Percentiles rank a stretch among this genome's conserved stretches.
phyloP scores from a whole-genome alignment of 805 yeast genomes.

The Cyberlindnera maritima region DNA sequence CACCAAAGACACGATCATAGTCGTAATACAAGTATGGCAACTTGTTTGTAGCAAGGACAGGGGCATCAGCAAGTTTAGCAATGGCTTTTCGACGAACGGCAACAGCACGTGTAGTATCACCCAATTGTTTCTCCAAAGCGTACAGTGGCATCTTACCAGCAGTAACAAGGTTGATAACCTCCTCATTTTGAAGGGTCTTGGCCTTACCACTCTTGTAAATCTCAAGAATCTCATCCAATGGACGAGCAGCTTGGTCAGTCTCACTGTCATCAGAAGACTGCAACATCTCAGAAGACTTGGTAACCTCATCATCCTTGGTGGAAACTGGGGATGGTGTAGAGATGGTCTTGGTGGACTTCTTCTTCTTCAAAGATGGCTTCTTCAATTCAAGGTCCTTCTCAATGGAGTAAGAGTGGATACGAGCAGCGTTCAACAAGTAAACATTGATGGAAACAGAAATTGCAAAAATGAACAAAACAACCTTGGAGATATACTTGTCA shows the following conservation, averaged over 20 bases:
- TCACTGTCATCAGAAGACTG: conserved; percentile 36
- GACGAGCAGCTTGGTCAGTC: conserved; percentile 38
- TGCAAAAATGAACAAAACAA: conserved; percentile 67
- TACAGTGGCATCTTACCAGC: conserved; percentile 84
- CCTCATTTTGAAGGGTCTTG: conserved; percentile 63
- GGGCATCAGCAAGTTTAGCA: conserved; percentile 77
- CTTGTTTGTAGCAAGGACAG: conserved; percentile 65
- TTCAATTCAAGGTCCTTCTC: conserved; percentile 23
- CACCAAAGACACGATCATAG: conserved; percentile 95
- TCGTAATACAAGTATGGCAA: conserved; percentile 85
- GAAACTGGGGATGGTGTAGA: conserved; percentile 26
- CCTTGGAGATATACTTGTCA: conserved; percentile 78
- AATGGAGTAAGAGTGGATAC: conserved; percentile 49
- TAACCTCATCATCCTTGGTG: conserved; percentile 15
- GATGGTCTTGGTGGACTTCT: conserved; percentile 33
- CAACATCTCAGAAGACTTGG: conserved; percentile 25
- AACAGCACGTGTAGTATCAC: conserved; percentile 90
- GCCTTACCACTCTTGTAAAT: conserved; percentile 71
- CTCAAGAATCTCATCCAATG: conserved; percentile 62
- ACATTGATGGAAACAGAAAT: conserved; percentile 78
- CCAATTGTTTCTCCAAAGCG: conserved; percentile 90
- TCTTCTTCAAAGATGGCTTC: conserved; percentile 31
- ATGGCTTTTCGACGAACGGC: conserved; percentile 90
- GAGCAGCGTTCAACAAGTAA: conserved; percentile 83
- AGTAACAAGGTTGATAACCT: conserved; percentile 67